These are phyloP conservation scores for Heliamphora exappendiculata DNA, from an alignment of 148 eudicot species.

Conservation along the genomic window DNA sequence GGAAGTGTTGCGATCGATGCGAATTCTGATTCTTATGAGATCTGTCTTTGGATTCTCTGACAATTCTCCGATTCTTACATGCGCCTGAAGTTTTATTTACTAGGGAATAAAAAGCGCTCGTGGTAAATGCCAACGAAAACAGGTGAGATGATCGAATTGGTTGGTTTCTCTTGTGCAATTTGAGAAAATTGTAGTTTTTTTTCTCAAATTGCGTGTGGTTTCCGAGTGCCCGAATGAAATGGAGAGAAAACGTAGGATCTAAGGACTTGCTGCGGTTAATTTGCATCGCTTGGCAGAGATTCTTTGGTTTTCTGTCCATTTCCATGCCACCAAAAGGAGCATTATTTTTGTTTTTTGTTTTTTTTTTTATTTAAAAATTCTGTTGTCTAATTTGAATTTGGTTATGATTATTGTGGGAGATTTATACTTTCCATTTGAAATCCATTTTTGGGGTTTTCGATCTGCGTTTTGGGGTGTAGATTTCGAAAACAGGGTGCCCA, in stretches of 20 bases:
- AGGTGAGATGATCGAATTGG: slow-evolving; percentile 16
- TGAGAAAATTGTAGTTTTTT: not conserved
- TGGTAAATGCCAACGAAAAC: not conserved
- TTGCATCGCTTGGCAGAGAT: not conserved
- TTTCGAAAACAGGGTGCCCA: slow-evolving; percentile 5
- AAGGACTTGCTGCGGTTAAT: not conserved
- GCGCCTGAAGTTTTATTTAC: not conserved
- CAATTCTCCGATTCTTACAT: slow-evolving; percentile 8
- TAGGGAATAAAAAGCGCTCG: not conserved
- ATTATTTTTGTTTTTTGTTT: not conserved
- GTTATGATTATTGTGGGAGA: not conserved
- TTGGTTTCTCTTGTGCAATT: not conserved
- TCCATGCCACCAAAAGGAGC: not conserved
- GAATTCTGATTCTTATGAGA: slow-evolving; percentile 7
- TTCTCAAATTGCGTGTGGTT: not conserved
- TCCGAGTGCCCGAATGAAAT: not conserved
- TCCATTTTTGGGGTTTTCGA: slow-evolving; percentile 19
- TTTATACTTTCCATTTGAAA: slow-evolving; percentile 1
- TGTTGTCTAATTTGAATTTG: not conserved
- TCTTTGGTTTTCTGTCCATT: not conserved
- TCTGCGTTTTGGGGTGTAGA: slow-evolving; percentile 11
- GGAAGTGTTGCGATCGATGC: slow-evolving; percentile 9
- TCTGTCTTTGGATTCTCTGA: slow-evolving; percentile 17
- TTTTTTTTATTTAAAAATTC: not conserved
- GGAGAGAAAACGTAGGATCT: not conserved